phyloP scores from a whole-genome alignment of 345 rosid species.

The Salix brachista region DNA sequence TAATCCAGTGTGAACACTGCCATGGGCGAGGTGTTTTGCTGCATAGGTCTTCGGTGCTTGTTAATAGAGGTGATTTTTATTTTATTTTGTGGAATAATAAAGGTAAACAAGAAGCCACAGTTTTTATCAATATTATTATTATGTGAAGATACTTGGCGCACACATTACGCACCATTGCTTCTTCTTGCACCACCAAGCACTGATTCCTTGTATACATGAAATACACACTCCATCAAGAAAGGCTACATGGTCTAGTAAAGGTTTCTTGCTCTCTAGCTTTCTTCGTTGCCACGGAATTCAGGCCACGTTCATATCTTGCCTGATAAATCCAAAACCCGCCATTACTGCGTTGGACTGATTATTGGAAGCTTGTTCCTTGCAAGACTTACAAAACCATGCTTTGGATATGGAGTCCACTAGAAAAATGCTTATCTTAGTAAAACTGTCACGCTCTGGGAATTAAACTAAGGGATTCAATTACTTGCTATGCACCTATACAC shows the following conservation, averaged over 20 bases:
- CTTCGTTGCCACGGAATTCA: slow-evolving; percentile 7
- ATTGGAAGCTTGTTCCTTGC: slow-evolving; percentile 29
- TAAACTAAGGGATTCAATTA: background rate
- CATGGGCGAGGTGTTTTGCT: too few species aligned
- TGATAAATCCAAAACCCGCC: slow-evolving; percentile 46
- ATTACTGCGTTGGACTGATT: slow-evolving; percentile 20
- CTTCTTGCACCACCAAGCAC: background rate
- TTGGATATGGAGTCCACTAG: slow-evolving; percentile 5
- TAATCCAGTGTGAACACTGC: too few species aligned
- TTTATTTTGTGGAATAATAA: too few species aligned
- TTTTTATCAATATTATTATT: too few species aligned
- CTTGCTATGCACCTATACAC: background rate
- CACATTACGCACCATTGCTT: background rate
- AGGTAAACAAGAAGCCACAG: too few species aligned
- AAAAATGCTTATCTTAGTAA: background rate
- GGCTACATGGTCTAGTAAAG: background rate
- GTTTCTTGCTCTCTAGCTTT: slow-evolving; percentile 10
- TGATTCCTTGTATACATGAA: background rate
- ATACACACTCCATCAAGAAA: too few species aligned
- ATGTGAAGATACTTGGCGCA: background rate
- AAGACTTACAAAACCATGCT: slow-evolving; percentile 22
- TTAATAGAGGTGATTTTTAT: too few species aligned
- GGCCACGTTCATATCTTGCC: slow-evolving; percentile 26
- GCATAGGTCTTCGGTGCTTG: too few species aligned
- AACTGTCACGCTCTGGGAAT: background rate